Base-by-base conservation (phyloP, 2,329 filamentous ascomycete species). In the Cadophora luteo-olivacea region DNA sequence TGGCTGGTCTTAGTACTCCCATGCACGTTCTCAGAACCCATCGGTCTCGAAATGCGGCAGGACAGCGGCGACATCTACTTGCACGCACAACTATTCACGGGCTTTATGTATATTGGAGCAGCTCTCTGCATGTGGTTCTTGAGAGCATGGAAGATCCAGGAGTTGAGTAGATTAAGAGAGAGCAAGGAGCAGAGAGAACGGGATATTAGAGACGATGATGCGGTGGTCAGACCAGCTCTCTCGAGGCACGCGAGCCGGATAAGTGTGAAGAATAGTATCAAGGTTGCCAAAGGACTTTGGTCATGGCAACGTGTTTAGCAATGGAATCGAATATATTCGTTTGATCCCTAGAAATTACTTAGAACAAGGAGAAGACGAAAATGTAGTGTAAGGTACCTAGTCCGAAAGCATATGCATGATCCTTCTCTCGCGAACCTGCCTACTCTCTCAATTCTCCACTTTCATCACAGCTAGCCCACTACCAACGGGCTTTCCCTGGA, bases 1-100 rank as follows among this genome's bases (percentile, higher is more conserved):
- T 95, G 92, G 92, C 76, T 94, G 32, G 82, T 89, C 6, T 84
- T 95, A 19, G 87, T 91, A 5, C 77, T 93, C 11, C 92, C 92
- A 0, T 87, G 87, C 14, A 92, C 90, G 0, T 93, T 90, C 72
- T 85, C 87, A 48, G 87, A 90, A 72, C 80, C 85, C 0, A 87
- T 89, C 69, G 86, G 82, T 0, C 78, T 89, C 12, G 81, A 86
- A 70, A 83, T 89, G 66, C 82, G 86, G 45, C 78, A 78, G 2
- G 78, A 79, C 1, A 82, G 82, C n/a, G 82, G 81, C 0, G 80
- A 82, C 33, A 81, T 77, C 19, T 90, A 89, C 72, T 81, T 87
- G 0, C 83, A 85, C 14, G 84, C 87, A 2, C 88, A 90, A 74
- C 72, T 90, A 0, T 90, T 88, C 73, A 83, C 85, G 0, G 88